Conservation (phyloP, 2,329 filamentous ascomycete species). For the Claviceps maximensis region DNA sequence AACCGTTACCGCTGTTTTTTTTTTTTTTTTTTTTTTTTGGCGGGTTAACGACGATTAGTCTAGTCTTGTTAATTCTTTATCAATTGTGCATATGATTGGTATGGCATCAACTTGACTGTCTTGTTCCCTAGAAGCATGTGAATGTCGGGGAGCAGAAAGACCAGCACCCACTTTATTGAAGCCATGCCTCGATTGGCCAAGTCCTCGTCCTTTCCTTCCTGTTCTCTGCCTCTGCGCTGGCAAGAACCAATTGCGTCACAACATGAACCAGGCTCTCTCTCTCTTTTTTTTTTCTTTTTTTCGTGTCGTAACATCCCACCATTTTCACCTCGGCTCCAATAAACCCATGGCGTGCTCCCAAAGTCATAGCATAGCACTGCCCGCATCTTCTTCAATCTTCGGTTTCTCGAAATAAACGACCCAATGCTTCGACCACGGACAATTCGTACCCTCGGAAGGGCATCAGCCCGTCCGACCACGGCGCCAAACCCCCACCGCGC, state of each 20-base stretch:
- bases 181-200: not conserved
- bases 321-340: not conserved
- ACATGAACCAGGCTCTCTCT: no score
- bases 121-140: no score
- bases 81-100: not conserved
- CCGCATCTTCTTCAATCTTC: not conserved
- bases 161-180: not conserved
- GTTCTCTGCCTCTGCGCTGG: not conserved
- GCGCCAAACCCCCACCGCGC: conserved; percentile 14
- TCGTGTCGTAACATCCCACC: not conserved
- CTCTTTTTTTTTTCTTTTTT: no score
- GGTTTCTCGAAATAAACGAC: not conserved
- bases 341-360: not conserved
- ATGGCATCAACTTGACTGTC: no score
- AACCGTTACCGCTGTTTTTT: no score
- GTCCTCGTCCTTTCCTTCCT: not conserved
- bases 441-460: conserved; percentile 3
- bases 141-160: no score
- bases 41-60: no score
- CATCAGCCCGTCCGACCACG: not conserved
- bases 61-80: no score
- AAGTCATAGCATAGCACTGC: not conserved
- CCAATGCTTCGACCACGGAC: conserved; percentile 4
- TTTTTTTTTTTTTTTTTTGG: no score
- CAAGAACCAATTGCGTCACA: not conserved